phyloP scores from a whole-genome alignment of 106 monocot species.

The Acorus calamus region DNA sequence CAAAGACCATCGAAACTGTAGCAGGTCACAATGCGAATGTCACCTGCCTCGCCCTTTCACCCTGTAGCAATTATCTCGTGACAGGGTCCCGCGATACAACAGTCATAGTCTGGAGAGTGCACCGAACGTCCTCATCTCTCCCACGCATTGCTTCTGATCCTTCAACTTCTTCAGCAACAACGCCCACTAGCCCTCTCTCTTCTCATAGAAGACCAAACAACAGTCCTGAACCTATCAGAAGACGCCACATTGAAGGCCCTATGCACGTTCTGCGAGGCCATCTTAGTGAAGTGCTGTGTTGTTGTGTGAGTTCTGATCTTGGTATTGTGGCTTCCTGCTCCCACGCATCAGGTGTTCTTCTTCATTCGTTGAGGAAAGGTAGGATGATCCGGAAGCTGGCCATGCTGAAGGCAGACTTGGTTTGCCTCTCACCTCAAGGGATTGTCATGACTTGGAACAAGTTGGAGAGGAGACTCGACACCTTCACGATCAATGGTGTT shows the following conservation, averaged over 20 bases:
- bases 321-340: conserved; percentile 80
- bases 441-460: conserved; percentile 71
- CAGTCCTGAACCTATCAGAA: conserved; percentile 15
- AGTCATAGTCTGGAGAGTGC: conserved; percentile 81
- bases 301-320: conserved; percentile 63
- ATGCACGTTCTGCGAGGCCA: conserved; percentile 85
- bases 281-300: conserved; percentile 65
- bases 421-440: conserved; percentile 72
- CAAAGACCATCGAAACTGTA: conserved; percentile 88
- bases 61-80: conserved; percentile 63
- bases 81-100: conserved; percentile 91
- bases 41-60: conserved; percentile 71
- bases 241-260: conserved; percentile 72
- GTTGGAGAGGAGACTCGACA: conserved; percentile 39
- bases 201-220: conserved; percentile 13
- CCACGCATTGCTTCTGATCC: conserved; percentile 28
- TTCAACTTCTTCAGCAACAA: conserved; percentile 20
- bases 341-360: conserved; percentile 42
- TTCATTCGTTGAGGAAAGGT: conserved; percentile 76
- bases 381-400: conserved; percentile 60
- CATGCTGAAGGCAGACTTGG: conserved; percentile 29
- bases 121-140: conserved; percentile 18
- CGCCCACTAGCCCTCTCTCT: conserved; percentile 35
- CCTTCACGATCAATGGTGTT: conserved; percentile 82
- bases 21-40: conserved; percentile 72